Evolutionary conservation across 2,329 filamentous ascomycete species (phyloP).

Genomic region (Cercospora sesami): DNA sequence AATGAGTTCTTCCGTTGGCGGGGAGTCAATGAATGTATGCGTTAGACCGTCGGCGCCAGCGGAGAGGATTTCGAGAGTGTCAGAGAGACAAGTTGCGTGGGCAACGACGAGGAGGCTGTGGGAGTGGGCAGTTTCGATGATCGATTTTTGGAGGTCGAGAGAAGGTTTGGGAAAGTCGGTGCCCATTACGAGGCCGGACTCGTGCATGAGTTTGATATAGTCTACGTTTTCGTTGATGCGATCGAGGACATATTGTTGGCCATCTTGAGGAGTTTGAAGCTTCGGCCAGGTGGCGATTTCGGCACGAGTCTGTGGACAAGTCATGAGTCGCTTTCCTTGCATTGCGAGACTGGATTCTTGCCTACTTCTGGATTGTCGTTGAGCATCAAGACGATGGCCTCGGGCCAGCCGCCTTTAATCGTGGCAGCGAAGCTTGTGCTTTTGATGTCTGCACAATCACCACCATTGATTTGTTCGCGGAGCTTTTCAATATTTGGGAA

Average conservation of each 20-base stretch:
- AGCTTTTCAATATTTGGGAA: slow-evolving; percentile 38
- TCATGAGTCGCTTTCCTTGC: neutral
- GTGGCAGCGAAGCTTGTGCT: slow-evolving; percentile 52
- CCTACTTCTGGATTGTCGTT: slow-evolving; percentile 38
- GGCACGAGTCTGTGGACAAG: slow-evolving; percentile 28
- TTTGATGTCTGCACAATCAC: slow-evolving; percentile 51
- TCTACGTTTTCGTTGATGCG: slow-evolving; percentile 46
- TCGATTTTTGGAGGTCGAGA: slow-evolving; percentile 47
- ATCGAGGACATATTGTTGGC: slow-evolving; percentile 46
- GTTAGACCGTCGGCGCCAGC: slow-evolving; percentile 48
- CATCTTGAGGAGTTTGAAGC: slow-evolving; percentile 45
- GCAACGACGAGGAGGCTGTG: slow-evolving; percentile 44
- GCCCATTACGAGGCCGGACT: slow-evolving; percentile 43
- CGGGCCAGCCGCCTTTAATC: slow-evolving; percentile 55
- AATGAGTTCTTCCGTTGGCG: slow-evolving; percentile 43
- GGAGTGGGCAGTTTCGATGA: slow-evolving; percentile 45
- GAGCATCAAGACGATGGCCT: slow-evolving; percentile 45
- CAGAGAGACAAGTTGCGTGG: slow-evolving; percentile 43
- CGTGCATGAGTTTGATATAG: slow-evolving; percentile 57
- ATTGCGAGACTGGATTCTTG: no score
- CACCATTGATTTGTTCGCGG: slow-evolving; percentile 34
- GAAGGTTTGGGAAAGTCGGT: slow-evolving; percentile 39
- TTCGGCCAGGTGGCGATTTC: slow-evolving; percentile 52
- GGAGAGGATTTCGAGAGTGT: slow-evolving; percentile 45
- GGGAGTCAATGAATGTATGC: slow-evolving; percentile 46